Evolutionary conservation across 2,329 filamentous ascomycete genomes (phyloP).

Genomic region (Alternaria sp.): DNA sequence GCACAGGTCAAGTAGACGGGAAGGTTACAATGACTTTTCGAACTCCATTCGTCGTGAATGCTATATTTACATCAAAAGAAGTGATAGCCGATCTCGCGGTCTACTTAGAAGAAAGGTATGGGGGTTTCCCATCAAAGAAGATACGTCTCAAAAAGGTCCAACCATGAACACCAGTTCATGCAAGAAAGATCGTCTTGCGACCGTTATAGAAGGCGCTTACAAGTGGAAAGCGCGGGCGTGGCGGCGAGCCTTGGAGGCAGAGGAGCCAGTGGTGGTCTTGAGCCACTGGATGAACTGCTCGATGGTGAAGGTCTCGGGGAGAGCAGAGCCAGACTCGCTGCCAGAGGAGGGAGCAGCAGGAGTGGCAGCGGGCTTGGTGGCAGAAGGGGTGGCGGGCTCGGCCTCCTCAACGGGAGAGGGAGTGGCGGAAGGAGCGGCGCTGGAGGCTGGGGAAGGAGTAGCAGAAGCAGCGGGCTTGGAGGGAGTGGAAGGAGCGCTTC

Average conservation of each 20-base stretch:
- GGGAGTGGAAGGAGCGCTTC: constrained; percentile 22
- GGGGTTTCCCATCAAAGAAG: constrained; percentile 16
- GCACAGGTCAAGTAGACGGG: neutral
- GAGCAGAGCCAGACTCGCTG: constrained; percentile 27
- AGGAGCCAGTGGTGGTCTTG: constrained; percentile 32
- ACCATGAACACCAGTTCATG: constrained; percentile 18
- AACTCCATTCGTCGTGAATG: constrained; percentile 29
- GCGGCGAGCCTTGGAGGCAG: constrained; percentile 33
- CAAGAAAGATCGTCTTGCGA: constrained; percentile 6
- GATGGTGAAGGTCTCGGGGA: constrained; percentile 42
- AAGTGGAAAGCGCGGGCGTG: constrained; percentile 51
- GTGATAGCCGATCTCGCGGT: constrained; percentile 21
- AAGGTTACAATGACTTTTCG: constrained; percentile 4
- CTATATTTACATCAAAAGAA: constrained; percentile 27
- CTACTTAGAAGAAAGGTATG: constrained; percentile 5
- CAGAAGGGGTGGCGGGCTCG: constrained; percentile 15
- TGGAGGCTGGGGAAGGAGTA: constrained; percentile 10
- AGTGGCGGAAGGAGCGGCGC: constrained; percentile 18
- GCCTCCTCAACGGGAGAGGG: constrained; percentile 12
- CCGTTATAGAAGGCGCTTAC: constrained; percentile 36
- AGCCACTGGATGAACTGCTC: constrained; percentile 42
- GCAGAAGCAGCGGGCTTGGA: constrained; percentile 10
- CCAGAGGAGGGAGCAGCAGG: constrained; percentile 19
- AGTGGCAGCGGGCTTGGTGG: constrained; percentile 10
- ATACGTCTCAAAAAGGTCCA: constrained; percentile 19